These are phyloP conservation scores for Populus hybrid DNA, from an alignment of 441 rosid species.

Conservation along the genomic window DNA sequence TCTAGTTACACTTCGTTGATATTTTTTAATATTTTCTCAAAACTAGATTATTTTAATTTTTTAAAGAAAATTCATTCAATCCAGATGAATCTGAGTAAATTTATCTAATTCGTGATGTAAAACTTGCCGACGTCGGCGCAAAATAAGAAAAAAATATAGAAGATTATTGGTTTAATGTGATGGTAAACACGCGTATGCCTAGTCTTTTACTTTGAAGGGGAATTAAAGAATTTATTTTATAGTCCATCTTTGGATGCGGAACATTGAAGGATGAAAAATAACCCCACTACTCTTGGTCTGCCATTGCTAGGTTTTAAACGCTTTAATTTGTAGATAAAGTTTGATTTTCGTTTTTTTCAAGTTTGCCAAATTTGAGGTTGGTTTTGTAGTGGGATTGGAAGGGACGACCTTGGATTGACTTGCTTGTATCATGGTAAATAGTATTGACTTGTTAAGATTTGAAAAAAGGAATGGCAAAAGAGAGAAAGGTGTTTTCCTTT, in stretches of 20 bases:
- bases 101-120: no score
- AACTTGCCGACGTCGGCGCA: not conserved
- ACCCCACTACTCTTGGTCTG: constrained; percentile 59
- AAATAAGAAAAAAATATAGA: not conserved
- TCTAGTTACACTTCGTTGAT: no score
- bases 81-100: no score
- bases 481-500: not conserved
- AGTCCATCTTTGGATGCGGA: constrained; percentile 42
- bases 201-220: constrained; percentile 6
- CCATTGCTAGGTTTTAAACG: constrained; percentile 43
- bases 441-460: constrained; percentile 23
- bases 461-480: not conserved
- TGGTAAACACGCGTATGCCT: not conserved
- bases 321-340: no score
- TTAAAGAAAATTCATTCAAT: no score
- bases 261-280: constrained; percentile 21
- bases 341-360: not conserved
- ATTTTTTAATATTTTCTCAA: no score
- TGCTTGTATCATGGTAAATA: constrained; percentile 18
- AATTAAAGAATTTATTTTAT: not conserved
- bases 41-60: no score
- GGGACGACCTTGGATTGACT: constrained; percentile 44
- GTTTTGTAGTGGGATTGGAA: constrained; percentile 21
- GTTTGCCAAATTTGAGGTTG: constrained; percentile 1
- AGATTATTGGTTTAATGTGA: not conserved